Evolutionary conservation across 805 yeast genomes (phyloP), one percentile per base, ranked within the genome.

Genomic region (Yarrowia sp.): DNA sequence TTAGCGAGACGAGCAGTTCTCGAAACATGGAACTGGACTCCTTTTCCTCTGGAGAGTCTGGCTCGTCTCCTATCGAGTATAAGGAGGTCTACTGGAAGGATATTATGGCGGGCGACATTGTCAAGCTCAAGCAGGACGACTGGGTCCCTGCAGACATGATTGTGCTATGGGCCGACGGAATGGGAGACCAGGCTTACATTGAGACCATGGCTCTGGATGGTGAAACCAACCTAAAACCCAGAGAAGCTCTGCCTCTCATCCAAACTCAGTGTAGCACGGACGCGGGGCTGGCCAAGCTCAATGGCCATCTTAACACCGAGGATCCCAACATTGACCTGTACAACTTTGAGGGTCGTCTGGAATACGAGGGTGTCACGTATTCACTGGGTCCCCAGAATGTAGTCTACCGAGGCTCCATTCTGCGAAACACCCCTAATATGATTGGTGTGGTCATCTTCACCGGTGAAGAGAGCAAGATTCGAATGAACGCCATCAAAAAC

Each of bases 171-270:
- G 86, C 92, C 2, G 84, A 84, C 63, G 87, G 87, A 4, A 76
- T 77, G 44, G 85, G 86, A 44, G 84, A 83, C 70, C 71, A 71
- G 67, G 92, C 89, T 46, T 91, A 86, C 71, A 87, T 93, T 19
- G 99, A 95, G 76, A 95, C 99, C 1, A 92, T 94, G 94, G 99
- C 97, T 1, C 81, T 95, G 60, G 99, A 95, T 78, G 99, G 99
- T 63, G 99, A 95, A 77, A 95, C 98, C 0, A 94, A 92, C 75
- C 81, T 95, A 70, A 95, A 95, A 76, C 83, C 90, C 9, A 87
- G 86, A 72, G 79, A 80, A 19, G 90, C 97, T 0, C 89, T 88
- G 70, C 81, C 83, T 1, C 90, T 87, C 69, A 72, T 94, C 2
- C 82, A 87, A 47, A 83, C 84, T 15, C 70, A 77, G 12, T 80